phyloP scores from a whole-genome alignment of 495 filamentous ascomycete species.

The Aspergillus heteromorphus region DNA sequence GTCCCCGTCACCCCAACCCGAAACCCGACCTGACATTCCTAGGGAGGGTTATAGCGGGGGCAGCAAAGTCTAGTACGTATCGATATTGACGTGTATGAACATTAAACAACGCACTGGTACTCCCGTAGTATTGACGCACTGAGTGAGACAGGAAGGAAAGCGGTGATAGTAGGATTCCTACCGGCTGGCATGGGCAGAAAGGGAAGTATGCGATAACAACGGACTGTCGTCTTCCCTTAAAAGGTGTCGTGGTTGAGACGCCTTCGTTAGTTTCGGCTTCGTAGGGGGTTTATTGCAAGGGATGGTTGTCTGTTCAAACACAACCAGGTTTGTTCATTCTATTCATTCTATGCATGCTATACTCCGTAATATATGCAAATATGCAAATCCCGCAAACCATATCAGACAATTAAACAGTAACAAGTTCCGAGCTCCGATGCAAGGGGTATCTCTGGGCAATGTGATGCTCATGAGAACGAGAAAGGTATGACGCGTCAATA shows the following conservation, averaged over 20 bases:
- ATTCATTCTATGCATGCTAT: background rate
- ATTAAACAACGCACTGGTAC: too few species aligned
- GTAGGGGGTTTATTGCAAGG: background rate
- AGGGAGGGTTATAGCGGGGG: too few species aligned
- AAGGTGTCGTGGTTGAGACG: background rate
- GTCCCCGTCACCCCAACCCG: too few species aligned
- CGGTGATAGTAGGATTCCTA: background rate
- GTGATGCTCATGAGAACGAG: slow-evolving; percentile 2
- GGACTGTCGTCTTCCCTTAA: too few species aligned
- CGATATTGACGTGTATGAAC: too few species aligned
- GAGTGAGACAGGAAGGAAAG: too few species aligned
- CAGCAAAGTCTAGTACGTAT: too few species aligned
- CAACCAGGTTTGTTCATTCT: background rate
- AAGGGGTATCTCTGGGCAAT: slow-evolving; percentile 4
- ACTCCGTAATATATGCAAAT: too few species aligned
- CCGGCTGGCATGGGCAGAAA: too few species aligned
- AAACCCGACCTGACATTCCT: too few species aligned
- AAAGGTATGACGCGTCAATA: background rate
- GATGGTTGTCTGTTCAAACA: background rate
- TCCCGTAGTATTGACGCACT: too few species aligned
- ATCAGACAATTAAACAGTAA: background rate
- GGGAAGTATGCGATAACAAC: too few species aligned
- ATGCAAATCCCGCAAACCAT: background rate
- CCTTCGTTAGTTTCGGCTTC: background rate
- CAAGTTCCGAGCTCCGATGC: background rate